These are phyloP conservation scores for Exsudoporus floridanus DNA, from an alignment of 1,284 basidiomycete genomes.

Conservation along the genomic window DNA sequence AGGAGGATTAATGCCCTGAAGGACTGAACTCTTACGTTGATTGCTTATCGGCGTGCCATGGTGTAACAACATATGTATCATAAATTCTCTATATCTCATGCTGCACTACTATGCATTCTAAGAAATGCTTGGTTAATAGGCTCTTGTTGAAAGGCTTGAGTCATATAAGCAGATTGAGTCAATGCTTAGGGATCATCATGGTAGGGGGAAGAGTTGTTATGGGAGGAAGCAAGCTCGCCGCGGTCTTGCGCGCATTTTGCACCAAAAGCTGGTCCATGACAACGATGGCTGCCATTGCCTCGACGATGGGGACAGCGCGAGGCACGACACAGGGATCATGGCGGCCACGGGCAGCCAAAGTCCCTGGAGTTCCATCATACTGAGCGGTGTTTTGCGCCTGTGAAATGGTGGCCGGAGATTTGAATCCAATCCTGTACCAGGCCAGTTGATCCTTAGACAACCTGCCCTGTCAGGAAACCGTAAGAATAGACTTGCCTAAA, in stretches of 20 bases:
- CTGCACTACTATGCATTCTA: conserved; percentile 5
- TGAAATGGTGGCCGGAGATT: conserved; percentile 97
- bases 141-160: conserved; percentile 10
- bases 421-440: conserved; percentile 83
- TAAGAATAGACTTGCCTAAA: conserved; percentile 65
- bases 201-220: conserved; percentile 85
- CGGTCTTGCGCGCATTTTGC: conserved; percentile 77
- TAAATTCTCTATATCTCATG: conserved; percentile 12
- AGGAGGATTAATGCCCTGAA: conserved; percentile 30
- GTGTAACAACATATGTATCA: conserved; percentile 13
- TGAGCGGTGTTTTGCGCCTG: conserved; percentile 88
- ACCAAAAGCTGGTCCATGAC: conserved; percentile 91
- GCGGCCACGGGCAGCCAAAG: conserved; percentile 86
- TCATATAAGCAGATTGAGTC: conserved; percentile 2
- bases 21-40: background rate
- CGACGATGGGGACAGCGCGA: conserved; percentile 96
- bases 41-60: background rate
- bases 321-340: conserved; percentile 99
- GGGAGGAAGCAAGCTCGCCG: conserved; percentile 67
- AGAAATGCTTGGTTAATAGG: background rate
- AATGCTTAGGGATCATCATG: conserved; percentile 63
- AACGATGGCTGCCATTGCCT: conserved; percentile 95
- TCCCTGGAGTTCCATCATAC: conserved; percentile 89
- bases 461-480: background rate
- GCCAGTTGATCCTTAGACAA: conserved; percentile 6